These are phyloP conservation scores for Pterocarpus santalinus DNA, from an alignment of 306 rosid species.

Conservation along the genomic window DNA sequence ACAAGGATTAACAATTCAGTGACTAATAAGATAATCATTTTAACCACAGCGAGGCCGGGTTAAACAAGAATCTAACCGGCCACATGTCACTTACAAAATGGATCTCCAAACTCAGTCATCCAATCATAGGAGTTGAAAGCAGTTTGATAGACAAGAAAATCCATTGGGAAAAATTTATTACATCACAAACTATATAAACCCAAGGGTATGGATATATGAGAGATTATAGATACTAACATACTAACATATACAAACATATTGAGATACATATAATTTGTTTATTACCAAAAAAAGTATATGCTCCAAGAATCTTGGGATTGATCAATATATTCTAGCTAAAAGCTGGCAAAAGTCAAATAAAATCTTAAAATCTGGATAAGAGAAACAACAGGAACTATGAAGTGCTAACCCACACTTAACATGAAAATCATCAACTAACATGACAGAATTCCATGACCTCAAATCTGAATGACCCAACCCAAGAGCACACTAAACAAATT, in stretches of 20 bases:
- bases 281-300: not conserved
- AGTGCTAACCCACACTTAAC: not conserved
- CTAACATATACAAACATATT: conserved; percentile 1
- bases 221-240: not conserved
- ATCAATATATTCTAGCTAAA: conserved; percentile 10
- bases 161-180: conserved; percentile 44
- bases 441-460: conserved; percentile 7
- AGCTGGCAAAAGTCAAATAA: not conserved
- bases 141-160: conserved; percentile 79
- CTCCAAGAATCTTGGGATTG: not conserved
- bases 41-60: not conserved
- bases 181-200: not conserved
- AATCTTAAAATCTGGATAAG: not conserved
- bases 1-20: not conserved
- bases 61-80: conserved; percentile 58
- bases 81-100: conserved; percentile 73
- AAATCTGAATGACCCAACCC: not conserved
- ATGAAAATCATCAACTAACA: not conserved
- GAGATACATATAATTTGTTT: not conserved
- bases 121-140: conserved; percentile 77
- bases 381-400: not conserved
- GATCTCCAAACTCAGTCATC: conserved; percentile 74
- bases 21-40: not conserved
- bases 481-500: not conserved
- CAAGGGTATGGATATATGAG: not conserved